phyloP scores from a whole-genome alignment of 768 basidiomycete species.

The Hericium rajendrae region DNA sequence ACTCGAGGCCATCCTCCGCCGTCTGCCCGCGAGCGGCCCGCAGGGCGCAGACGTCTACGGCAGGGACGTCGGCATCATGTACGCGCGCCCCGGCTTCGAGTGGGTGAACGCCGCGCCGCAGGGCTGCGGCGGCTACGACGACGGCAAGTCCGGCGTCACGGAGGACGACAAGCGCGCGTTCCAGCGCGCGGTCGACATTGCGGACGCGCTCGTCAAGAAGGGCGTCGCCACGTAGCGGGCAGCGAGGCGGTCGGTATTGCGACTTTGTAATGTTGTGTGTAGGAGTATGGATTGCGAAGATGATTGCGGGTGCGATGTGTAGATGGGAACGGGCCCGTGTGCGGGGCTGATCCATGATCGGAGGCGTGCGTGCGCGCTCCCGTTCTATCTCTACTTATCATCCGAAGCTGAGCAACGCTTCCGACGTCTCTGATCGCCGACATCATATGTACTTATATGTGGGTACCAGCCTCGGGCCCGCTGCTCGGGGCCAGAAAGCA shows the following conservation, averaged over 20 bases:
- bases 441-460: too few relatives aligned
- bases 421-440: too few relatives aligned
- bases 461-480: too few relatives aligned
- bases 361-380: too few relatives aligned
- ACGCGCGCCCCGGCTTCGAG: slow-evolving; percentile 40
- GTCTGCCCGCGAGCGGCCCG: slow-evolving; percentile 43
- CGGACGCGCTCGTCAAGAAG: slow-evolving; percentile 35
- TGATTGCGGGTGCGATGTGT: too few relatives aligned
- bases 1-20: slow-evolving; percentile 49
- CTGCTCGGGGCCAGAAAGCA: too few relatives aligned
- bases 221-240: slow-evolving; percentile 10
- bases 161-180: slow-evolving; percentile 61
- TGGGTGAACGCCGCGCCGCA: slow-evolving; percentile 56
- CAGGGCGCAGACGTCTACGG: slow-evolving; percentile 65
- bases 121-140: slow-evolving; percentile 47
- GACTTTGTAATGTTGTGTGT: too few relatives aligned
- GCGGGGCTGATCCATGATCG: too few relatives aligned
- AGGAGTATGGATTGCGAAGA: too few relatives aligned
- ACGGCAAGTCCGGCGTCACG: slow-evolving; percentile 35
- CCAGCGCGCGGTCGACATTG: slow-evolving; percentile 58
- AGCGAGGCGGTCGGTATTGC: neutral
- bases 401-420: too few relatives aligned
- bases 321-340: too few relatives aligned
- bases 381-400: too few relatives aligned
- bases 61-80: slow-evolving; percentile 54